A percentile compares a stretch with the other conserved stretches of the same genome.
phyloP scores from a whole-genome alignment of 2,329 filamentous ascomycete species.

The Epicoccum sorghinum region DNA sequence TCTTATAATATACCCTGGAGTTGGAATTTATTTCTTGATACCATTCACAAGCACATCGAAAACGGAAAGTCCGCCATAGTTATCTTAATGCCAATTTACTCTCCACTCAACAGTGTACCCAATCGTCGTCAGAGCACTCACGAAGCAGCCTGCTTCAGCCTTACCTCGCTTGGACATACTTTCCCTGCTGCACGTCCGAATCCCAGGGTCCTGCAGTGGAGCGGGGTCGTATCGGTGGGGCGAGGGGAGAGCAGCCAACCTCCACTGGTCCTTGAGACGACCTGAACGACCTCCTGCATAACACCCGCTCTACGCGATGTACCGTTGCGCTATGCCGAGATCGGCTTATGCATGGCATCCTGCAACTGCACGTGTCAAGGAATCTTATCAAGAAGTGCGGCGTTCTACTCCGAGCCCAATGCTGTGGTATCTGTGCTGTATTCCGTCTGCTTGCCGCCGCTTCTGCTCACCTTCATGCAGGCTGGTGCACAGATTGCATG shows the following conservation, averaged over 20 bases:
- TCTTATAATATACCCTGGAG: slow-evolving; percentile 16
- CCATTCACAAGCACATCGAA: slow-evolving; percentile 9
- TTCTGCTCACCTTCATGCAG: not conserved
- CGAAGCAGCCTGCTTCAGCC: not conserved
- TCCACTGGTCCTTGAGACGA: not conserved
- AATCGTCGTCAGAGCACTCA: no score
- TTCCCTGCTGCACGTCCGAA: not conserved
- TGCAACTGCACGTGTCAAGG: not conserved
- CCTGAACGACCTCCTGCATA: not conserved
- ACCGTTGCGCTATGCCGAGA: not conserved
- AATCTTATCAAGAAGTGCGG: slow-evolving; percentile 1
- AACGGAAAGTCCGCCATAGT: not conserved
- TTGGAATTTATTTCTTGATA: slow-evolving; percentile 15
- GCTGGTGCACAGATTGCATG: no score
- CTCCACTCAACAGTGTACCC: not conserved
- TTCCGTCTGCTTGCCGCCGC: not conserved
- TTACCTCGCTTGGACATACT: not conserved
- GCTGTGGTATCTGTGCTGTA: not conserved
- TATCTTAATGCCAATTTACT: slow-evolving; percentile 1
- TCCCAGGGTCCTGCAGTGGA: slow-evolving; percentile 1
- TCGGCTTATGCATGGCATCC: not conserved
- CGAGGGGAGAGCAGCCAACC: slow-evolving; percentile 1
- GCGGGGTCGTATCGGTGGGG: not conserved
- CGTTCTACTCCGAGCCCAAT: slow-evolving; percentile 2
- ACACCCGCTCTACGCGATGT: not conserved